Evolutionary conservation across 768 basidiomycete species (phyloP), one percentile per base, ranked within the genome.

Genomic region (Neoboletus magnificus): DNA sequence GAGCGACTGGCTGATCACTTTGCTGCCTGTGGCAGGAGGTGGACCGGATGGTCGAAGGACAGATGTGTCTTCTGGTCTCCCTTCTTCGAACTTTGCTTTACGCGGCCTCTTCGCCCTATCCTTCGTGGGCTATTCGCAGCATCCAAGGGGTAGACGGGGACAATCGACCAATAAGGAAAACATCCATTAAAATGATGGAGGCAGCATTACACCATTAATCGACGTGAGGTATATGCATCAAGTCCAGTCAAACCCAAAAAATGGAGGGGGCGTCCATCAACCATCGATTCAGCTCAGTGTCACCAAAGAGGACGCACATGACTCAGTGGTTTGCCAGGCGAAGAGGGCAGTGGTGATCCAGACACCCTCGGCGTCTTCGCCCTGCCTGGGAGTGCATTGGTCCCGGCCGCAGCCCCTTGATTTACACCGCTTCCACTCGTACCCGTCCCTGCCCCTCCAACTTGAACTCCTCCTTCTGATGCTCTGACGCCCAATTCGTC

Each of bases 241-340:
- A 56, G 43, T 56, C 52, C 50, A 58, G 54, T 27, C 49, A 48
- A 54, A 44, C 22, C 43, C 52, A 55, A 53, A 27, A 57, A 59
- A 55, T 37, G 48, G 45, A 58, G 55, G 60, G 35, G 41, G 54
- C 30, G 62, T 57, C 64, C 64, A 66, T 73, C 70, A 74, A 84
- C 79, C 76, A 79, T 72, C 69, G 54, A 71, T 77, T 74, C 68
- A 66, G 61, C 71, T 70, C 67, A 71, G 68, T 82, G 73, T 76
- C 77, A 83, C 84, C 86, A 77, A 78, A 84, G 82, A 78, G 82
- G 81, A 91, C 89, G 87, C 83, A 92, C 89, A 84, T 92, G 89
- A 74, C 82, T 85, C 77, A 91, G 73, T 62, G 89, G 85, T 69
- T 83, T 85, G 60, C 82, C 79, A 58, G 81, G 72, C 50, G 82